Evolutionary conservation across 139 green algal species (phyloP), one percentile per base, ranked within the genome.

Genomic region (Picochlorum sp.): DNA sequence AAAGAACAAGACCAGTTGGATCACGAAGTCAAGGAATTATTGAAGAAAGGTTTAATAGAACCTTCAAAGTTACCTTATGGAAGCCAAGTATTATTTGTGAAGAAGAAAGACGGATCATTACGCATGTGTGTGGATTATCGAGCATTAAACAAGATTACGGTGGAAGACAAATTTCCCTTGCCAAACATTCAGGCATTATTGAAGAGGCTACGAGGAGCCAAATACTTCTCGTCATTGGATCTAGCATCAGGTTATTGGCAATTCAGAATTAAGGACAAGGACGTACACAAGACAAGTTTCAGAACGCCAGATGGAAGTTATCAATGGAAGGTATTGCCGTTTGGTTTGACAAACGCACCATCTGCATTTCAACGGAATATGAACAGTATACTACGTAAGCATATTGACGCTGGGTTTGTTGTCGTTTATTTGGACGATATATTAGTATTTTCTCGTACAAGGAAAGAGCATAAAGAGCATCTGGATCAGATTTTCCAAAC

Each of bases 401-500:
- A 49, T 20, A 45, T 81, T 15, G 49, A 68, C 16, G 63, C 79
- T 9, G 21, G 79, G 30, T 86, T 76, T 55, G 61, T 82, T 11
- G 26, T 83, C 0, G 64, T 84, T 4, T 91, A 88, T 58, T 38
- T 89, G 2, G 81, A 88, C 71, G 85, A 92, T 57, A 80, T 88
- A 10, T 34, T 85, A 0, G 54, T 88, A 1, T 87, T 72, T 41
- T 70, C n/a, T 4, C 77, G 67, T 50, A 73, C 50, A 2, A 5
- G 23, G 3, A 72, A 77, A 18, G 72, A 85, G 9, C 80, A 88
- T 47, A 2, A 63, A 4, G 0, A 71, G 4, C 80, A 89, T 50
- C 18, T 89, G 0, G 14, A 56, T 11, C 10, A 45, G 4, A 69
- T 84, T 11, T 49, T 85, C 4, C 0, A 55, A n/a, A 18, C 32